Evolutionary conservation across 163 green algal species (phyloP).

Genomic region (Chlamydomonas reinhardtii): DNA sequence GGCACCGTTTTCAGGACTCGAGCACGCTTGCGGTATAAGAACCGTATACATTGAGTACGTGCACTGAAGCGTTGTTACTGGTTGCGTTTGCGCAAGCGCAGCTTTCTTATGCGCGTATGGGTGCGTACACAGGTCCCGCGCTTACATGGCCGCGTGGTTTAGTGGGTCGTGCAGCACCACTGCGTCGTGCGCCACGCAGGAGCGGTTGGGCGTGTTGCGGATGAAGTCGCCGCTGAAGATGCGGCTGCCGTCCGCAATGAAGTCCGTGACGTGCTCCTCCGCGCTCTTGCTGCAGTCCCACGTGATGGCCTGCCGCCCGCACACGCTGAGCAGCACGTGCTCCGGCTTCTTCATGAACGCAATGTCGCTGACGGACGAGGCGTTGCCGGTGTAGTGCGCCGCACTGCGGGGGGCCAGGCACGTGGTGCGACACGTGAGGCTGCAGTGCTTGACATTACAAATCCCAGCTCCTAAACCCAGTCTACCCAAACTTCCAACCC

Average conservation of each 20-base stretch:
- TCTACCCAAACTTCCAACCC: no score
- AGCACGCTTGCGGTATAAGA: no score
- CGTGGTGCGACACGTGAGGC: neutral
- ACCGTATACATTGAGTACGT: no score
- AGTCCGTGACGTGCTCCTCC: slow-evolving; percentile 35
- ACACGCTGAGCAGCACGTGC: slow-evolving; percentile 41
- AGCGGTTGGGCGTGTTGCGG: slow-evolving; percentile 24
- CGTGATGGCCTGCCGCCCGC: slow-evolving; percentile 45
- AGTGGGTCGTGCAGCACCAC: slow-evolving; percentile 48
- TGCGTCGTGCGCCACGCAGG: slow-evolving; percentile 42
- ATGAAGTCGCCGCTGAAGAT: slow-evolving; percentile 39
- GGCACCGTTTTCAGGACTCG: no score
- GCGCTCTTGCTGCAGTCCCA: slow-evolving; percentile 35
- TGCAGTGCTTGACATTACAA: no score
- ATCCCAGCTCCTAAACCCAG: no score
- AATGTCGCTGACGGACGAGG: slow-evolving; percentile 19
- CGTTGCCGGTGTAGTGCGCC: slow-evolving; percentile 45
- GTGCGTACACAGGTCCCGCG: no score
- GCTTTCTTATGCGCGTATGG: no score
- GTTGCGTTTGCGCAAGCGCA: no score
- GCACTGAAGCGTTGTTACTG: no score
- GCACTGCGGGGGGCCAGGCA: neutral
- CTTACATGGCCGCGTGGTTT: slow-evolving; percentile 31
- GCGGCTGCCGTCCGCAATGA: slow-evolving; percentile 43
- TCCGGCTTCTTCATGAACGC: slow-evolving; percentile 28